phyloP scores from a whole-genome alignment of 371 early-diverging fungal species.

The Nematocida ausubeli region DNA sequence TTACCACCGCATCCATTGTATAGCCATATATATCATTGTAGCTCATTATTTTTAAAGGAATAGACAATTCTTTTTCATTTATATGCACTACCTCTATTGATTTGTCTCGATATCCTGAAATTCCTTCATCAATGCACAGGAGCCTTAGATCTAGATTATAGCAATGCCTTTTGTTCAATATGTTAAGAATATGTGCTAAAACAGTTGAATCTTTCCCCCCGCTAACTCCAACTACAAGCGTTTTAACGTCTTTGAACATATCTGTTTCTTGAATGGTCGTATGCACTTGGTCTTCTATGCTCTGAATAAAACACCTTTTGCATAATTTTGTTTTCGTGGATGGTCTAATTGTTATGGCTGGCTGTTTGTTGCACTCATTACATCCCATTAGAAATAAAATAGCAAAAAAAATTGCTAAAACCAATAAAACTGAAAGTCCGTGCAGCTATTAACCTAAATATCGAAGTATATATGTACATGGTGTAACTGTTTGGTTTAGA shows the following conservation, averaged over 20 bases:
- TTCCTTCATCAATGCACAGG: constrained; percentile 97
- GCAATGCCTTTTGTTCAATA: constrained; percentile 82
- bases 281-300: constrained; percentile 92
- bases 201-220: constrained; percentile 99
- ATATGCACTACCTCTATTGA: constrained; percentile 85
- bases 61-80: constrained; percentile 82
- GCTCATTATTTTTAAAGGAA: constrained; percentile 85
- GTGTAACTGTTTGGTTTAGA: too few species aligned
- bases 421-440: too few species aligned
- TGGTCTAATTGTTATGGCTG: constrained; percentile 82
- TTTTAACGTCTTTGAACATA: constrained; percentile 80
- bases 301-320: constrained; percentile 81
- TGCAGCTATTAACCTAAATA: too few species aligned
- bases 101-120: constrained; percentile 94
- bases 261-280: constrained; percentile 77
- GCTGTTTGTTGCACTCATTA: constrained; percentile 65
- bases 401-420: neutral
- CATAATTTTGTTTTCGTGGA: constrained; percentile 86
- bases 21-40: constrained; percentile 87
- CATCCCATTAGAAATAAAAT: constrained; percentile 64
- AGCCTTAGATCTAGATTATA: constrained; percentile 85
- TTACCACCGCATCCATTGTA: constrained; percentile 94
- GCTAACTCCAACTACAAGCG: constrained; percentile 88
- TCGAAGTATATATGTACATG: too few species aligned
- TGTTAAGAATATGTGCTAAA: constrained; percentile 85